Conservation (phyloP, 2,329 filamentous ascomycete species). For the Pyrenophora graminea region DNA sequence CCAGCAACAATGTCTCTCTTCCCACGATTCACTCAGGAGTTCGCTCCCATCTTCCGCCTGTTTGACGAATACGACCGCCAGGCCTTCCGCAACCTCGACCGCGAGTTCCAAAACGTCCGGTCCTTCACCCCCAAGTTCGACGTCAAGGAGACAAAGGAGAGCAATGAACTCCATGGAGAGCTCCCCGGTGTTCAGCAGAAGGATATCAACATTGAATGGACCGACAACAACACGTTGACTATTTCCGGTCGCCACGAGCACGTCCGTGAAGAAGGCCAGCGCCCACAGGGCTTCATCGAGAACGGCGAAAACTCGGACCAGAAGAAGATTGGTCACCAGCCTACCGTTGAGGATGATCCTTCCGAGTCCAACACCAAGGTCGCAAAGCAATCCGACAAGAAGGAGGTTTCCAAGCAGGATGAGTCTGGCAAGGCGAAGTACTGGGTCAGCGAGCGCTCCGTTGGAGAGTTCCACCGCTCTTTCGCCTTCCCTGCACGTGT, state of each 20-base stretch:
- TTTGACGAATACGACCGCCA: slow-evolving; percentile 53
- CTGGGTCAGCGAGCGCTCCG: slow-evolving; percentile 67
- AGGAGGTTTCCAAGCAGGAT: slow-evolving; percentile 46
- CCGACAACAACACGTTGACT: slow-evolving; percentile 72
- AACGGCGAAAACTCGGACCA: slow-evolving; percentile 26
- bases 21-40: slow-evolving; percentile 48
- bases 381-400: slow-evolving; percentile 40
- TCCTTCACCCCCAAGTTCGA: slow-evolving; percentile 79
- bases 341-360: slow-evolving; percentile 68
- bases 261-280: slow-evolving; percentile 60
- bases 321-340: slow-evolving; percentile 44
- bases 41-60: slow-evolving; percentile 53
- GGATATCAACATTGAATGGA: slow-evolving; percentile 77
- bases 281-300: slow-evolving; percentile 56
- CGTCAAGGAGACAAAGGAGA: slow-evolving; percentile 68
- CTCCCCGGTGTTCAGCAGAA: slow-evolving; percentile 76
- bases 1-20: slow-evolving; percentile 48
- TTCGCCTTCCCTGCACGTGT: slow-evolving; percentile 64
- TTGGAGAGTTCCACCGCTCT: slow-evolving; percentile 63
- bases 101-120: slow-evolving; percentile 42
- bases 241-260: slow-evolving; percentile 73
- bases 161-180: slow-evolving; percentile 80
- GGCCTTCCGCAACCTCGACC: slow-evolving; percentile 34
- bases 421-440: slow-evolving; percentile 63
- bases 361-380: slow-evolving; percentile 32